Conservation (phyloP, 1,139 yeast species). For the Arxiozyma bovina region DNA sequence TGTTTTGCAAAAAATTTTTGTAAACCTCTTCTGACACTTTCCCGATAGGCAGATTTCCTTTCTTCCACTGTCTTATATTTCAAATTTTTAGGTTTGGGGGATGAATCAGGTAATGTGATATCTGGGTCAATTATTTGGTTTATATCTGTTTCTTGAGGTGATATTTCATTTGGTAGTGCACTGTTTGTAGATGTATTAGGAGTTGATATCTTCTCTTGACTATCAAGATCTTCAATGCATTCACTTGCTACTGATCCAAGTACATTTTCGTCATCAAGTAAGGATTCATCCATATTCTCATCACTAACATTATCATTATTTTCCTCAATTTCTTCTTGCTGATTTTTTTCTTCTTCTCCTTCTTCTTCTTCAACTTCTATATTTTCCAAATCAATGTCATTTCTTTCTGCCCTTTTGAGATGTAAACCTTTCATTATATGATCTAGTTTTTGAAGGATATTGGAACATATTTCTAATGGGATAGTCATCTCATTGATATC, state of each 20-base stretch:
- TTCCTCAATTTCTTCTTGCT: conserved; percentile 5
- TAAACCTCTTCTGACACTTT: background rate
- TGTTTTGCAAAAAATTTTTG: background rate
- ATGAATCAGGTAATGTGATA: background rate
- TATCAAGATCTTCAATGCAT: too few species aligned
- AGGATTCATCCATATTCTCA: background rate
- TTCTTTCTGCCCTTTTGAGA: conserved; percentile 20
- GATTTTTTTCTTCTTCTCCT: conserved; percentile 5
- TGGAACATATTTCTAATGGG: conserved; percentile 15
- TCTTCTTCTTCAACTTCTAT: conserved; percentile 9
- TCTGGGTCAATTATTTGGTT: background rate
- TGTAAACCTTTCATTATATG: conserved; percentile 24
- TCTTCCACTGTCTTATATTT: background rate
- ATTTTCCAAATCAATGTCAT: conserved; percentile 11
- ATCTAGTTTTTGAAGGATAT: conserved; percentile 22
- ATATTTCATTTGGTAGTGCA: too few species aligned
- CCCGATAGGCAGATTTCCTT: background rate
- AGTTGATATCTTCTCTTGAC: background rate
- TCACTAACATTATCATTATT: background rate
- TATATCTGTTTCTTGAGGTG: background rate
- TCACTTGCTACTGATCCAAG: background rate
- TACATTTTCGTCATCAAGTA: background rate
- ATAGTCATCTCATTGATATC: conserved; percentile 23
- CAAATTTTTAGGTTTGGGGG: background rate
- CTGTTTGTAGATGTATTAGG: background rate